Percentiles rank a stretch among this genome's conserved stretches.
Evolutionary conservation across 2,329 filamentous ascomycete species (phyloP).

Genomic region (Penicillium sp.): DNA sequence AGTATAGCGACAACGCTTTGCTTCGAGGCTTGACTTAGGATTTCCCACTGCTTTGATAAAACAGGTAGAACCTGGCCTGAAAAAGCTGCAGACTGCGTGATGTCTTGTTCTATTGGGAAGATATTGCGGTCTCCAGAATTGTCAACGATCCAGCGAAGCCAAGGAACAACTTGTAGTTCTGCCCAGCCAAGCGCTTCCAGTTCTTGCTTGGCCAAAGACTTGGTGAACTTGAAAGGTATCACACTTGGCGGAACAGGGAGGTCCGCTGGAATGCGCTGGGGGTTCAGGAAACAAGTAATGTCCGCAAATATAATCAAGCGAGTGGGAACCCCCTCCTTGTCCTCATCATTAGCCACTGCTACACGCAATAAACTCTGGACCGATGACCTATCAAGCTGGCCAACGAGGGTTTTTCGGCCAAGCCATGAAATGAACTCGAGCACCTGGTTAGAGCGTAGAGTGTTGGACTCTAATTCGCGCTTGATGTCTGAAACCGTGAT

Average conservation of each 20-base stretch:
- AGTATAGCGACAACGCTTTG: slow-evolving; percentile 64
- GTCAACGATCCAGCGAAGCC: slow-evolving; percentile 78
- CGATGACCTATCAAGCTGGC: slow-evolving; percentile 68
- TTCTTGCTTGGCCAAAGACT: slow-evolving; percentile 63
- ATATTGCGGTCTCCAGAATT: slow-evolving; percentile 58
- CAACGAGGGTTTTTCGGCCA: slow-evolving; percentile 66
- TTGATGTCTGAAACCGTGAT: slow-evolving; percentile 86
- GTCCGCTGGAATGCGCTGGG: slow-evolving; percentile 75
- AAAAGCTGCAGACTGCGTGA: slow-evolving; percentile 71
- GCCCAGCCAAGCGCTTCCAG: slow-evolving; percentile 83
- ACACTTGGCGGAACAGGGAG: slow-evolving; percentile 78
- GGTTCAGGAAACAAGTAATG: slow-evolving; percentile 72
- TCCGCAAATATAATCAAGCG: slow-evolving; percentile 74
- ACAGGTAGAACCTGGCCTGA: slow-evolving; percentile 74
- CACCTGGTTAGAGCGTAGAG: slow-evolving; percentile 75
- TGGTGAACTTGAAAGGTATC: slow-evolving; percentile 81
- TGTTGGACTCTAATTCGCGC: slow-evolving; percentile 75
- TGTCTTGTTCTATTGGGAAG: slow-evolving; percentile 62
- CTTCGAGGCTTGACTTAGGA: slow-evolving; percentile 66
- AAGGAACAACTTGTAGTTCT: slow-evolving; percentile 78
- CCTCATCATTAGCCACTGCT: slow-evolving; percentile 58
- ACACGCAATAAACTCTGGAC: slow-evolving; percentile 73
- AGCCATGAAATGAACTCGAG: slow-evolving; percentile 83
- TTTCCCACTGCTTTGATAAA: slow-evolving; percentile 87
- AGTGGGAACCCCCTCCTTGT: slow-evolving; percentile 58